Evolutionary conservation across 2,329 filamentous ascomycete genomes (phyloP), one percentile per base, ranked within the genome.

Genomic region (Endoconidiophora polonica): DNA sequence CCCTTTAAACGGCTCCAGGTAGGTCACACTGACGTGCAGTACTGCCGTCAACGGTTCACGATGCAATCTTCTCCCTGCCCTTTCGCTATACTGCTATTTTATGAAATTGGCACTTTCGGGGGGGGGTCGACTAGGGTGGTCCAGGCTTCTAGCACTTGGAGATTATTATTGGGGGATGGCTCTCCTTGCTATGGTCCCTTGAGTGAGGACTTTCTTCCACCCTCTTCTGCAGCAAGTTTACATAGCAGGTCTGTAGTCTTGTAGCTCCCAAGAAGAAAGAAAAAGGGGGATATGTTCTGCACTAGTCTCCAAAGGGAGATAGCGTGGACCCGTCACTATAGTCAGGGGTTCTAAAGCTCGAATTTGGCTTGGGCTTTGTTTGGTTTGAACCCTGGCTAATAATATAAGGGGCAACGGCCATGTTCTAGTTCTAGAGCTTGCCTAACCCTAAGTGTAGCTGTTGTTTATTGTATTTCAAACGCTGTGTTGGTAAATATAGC

Each of bases 41-140:
- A 12, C 29, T 33, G 7, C 9, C 29, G 29, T 33, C 12, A 33
- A 33, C 29, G 29, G 29, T 33, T 33, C 29, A 33, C 29, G 29
- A 12, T 33, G 29, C 29, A 33, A 33, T 33, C 29, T 33, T 33
- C 29, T 33, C 29, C 29, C 29, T 33, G 9, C 29, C 29, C 29
- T 33, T 18, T 33, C 29, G 29, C 29, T 33, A 33, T 33, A 33
- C 29, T 33, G 29, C 29, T 33, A 33, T 45, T 26, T 41, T 23
- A 29, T 50, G 48, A 50, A 50, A 50, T 50, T 50, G 26, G 43
- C 44, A 50, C 38, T 46, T 50, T 50, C 48, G 48, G 20, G 47
- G 48, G 36, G 26, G 37, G 24, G 14, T 18, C n/a, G 18, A 26
- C 38, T 36, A 33, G 43, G 44, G 37, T 50, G 42, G 48, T 46